Conservation (phyloP, 306 rosid species). For the Prunus fruticosa region DNA sequence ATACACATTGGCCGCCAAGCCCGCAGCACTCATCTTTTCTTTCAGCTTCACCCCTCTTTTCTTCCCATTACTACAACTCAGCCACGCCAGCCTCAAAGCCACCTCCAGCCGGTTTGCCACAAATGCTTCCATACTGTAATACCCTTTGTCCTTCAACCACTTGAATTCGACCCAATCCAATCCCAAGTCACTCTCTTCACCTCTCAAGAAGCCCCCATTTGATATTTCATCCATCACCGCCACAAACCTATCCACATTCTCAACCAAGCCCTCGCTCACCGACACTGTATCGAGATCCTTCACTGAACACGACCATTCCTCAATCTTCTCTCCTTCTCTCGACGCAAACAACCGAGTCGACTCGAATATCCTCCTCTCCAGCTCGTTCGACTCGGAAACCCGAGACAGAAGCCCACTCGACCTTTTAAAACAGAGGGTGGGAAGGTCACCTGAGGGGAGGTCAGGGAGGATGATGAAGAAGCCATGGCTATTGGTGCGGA, state of each 20-base stretch:
- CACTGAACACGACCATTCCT: constrained; percentile 51
- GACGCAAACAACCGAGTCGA: constrained; percentile 55
- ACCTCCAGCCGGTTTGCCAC: constrained; percentile 75
- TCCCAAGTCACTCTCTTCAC: constrained; percentile 65
- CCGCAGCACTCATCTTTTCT: constrained; percentile 54
- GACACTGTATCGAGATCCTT: constrained; percentile 43
- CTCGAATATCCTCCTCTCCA: constrained; percentile 33
- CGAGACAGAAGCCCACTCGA: constrained; percentile 68
- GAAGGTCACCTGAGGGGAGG: constrained; percentile 56
- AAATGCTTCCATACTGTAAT: constrained; percentile 69
- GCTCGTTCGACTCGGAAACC: constrained; percentile 43
- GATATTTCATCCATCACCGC: constrained; percentile 61
- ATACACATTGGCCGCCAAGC: constrained; percentile 58
- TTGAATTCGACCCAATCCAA: constrained; percentile 72
- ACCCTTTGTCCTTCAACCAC: constrained; percentile 84
- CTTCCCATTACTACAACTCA: constrained; percentile 52
- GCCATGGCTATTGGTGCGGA: constrained; percentile 52
- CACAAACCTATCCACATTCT: constrained; percentile 49
- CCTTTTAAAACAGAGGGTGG: constrained; percentile 64
- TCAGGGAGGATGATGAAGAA: constrained; percentile 80
- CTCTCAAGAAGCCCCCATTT: constrained; percentile 64
- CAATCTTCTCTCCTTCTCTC: constrained; percentile 50
- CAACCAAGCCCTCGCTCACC: constrained; percentile 48
- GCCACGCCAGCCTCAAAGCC: constrained; percentile 76
- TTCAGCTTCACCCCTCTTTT: constrained; percentile 78